Conservation (phyloP, 176 grass and related monocot species). For the Secale cereale region DNA sequence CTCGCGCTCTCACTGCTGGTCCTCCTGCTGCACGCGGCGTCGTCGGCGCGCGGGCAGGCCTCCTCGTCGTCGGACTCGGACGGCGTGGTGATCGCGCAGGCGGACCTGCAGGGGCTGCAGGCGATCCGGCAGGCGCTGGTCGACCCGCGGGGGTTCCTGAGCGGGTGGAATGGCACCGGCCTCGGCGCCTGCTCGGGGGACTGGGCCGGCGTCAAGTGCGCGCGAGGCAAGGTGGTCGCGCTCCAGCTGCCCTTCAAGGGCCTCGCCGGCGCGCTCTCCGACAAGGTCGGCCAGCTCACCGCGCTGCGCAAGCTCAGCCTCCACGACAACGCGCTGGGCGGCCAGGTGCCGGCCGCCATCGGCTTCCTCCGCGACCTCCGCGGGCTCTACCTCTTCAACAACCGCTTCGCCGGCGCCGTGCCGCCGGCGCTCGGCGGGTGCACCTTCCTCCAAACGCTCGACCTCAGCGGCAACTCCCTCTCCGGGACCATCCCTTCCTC, state of each 20-base stretch:
- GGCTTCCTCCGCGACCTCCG: slow-evolving; percentile 70
- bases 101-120: slow-evolving; percentile 79
- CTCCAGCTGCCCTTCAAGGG: slow-evolving; percentile 86
- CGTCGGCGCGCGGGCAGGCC: neutral
- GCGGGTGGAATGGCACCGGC: slow-evolving; percentile 90
- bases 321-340: slow-evolving; percentile 85
- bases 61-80: slow-evolving; percentile 39
- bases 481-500: slow-evolving; percentile 52
- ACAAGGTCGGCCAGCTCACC: slow-evolving; percentile 77
- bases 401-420: slow-evolving; percentile 73
- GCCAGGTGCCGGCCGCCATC: slow-evolving; percentile 56
- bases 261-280: slow-evolving; percentile 64
- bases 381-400: slow-evolving; percentile 89
- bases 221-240: slow-evolving; percentile 66
- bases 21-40: neutral
- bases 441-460: slow-evolving; percentile 68
- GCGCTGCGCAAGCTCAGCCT: slow-evolving; percentile 75
- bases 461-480: slow-evolving; percentile 85
- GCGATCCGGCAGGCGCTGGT: slow-evolving; percentile 62
- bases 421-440: slow-evolving; percentile 55
- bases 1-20: neutral
- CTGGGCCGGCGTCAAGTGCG: slow-evolving; percentile 88
- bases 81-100: slow-evolving; percentile 69
- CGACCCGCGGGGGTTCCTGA: slow-evolving; percentile 62
- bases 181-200: slow-evolving; percentile 82